Conservation (phyloP, 176 grass and related monocot genomes). For the Carex scoparia region DNA sequence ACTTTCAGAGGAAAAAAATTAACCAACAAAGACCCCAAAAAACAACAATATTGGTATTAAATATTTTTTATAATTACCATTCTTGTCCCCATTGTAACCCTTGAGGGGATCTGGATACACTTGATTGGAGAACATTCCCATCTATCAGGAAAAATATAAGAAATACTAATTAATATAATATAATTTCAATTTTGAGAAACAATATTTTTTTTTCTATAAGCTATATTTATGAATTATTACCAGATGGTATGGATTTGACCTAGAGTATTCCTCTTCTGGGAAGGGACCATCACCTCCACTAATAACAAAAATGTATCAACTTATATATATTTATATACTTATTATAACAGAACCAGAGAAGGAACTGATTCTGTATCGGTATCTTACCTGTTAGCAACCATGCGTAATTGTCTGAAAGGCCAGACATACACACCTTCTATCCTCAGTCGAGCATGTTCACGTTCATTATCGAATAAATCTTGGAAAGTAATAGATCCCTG, state of each 20-base stretch:
- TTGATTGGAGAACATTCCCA: conserved; percentile 91
- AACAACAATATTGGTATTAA: neutral
- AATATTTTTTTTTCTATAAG: neutral
- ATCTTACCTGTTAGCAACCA: conserved; percentile 86
- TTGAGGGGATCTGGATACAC: conserved; percentile 84
- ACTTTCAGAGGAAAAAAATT: neutral
- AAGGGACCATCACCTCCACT: conserved; percentile 69
- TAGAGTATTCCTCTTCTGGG: conserved; percentile 95
- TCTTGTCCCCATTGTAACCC: conserved; percentile 61
- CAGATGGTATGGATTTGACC: conserved; percentile 97
- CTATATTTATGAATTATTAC: conserved; percentile 32
- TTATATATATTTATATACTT: neutral
- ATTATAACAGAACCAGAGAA: conserved; percentile 20
- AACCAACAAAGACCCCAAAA: neutral
- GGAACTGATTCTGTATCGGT: conserved; percentile 12
- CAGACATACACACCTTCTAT: conserved; percentile 98
- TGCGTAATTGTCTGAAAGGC: conserved; percentile 96
- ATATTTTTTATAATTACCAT: conserved; percentile 42
- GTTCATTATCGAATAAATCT: conserved; percentile 77
- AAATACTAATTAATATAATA: conserved; percentile 6
- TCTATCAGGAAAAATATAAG: conserved; percentile 38
- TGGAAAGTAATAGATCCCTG: conserved; percentile 91
- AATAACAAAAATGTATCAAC: conserved; percentile 19
- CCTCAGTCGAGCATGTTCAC: conserved; percentile 73
- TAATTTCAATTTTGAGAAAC: neutral